Evolutionary conservation across 257 asterid species (phyloP), one percentile per base, ranked within the genome.

Genomic region (Petunia secreta): DNA sequence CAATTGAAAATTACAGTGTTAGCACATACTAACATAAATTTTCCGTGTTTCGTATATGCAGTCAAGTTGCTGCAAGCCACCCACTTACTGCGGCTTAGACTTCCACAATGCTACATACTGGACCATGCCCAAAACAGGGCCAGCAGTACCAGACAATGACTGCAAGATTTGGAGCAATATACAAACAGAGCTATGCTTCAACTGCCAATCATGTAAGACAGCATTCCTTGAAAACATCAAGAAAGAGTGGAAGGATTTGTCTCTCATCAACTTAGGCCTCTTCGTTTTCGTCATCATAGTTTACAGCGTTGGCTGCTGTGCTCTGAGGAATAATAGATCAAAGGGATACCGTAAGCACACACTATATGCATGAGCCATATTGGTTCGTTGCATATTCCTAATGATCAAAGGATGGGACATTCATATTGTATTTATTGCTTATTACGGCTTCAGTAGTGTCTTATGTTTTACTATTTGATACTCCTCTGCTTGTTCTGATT

Each of bases 61-160:
- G 96, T 85, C 89, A 75, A 90, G 94, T 64, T 91, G 96, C 79
- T 91, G 94, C 89, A 84, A 86, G 82, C 94, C 94, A 63, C 94
- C 92, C 2, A 64, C 34, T 8, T 78, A 83, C 80, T 91, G 94
- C 8, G 91, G 89, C 39, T 57, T 83, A 8, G 52, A 79, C 78
- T 85, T 86, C 84, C 75, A 81, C 80, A 91, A 87, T 43, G 89
- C 87, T 1, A 89, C 91, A 8, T 66, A 41, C 79, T 88, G 92
- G 93, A 81, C 58, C 0, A 54, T 40, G 62, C 93, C 92, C 0
- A 75, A 78, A 43, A 43, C n/a, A 10, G 90, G 89, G 2, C 87
- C 83, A 2, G 78, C 83, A 0, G 83, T 8, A 40, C 73, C 82
- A 3, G 81, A 85, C 62, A 80, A 46, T 3, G 93, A 91, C 46